These are phyloP conservation scores for Leccinum uliginosum DNA, from an alignment of 768 basidiomycete species.

Conservation along the genomic window DNA sequence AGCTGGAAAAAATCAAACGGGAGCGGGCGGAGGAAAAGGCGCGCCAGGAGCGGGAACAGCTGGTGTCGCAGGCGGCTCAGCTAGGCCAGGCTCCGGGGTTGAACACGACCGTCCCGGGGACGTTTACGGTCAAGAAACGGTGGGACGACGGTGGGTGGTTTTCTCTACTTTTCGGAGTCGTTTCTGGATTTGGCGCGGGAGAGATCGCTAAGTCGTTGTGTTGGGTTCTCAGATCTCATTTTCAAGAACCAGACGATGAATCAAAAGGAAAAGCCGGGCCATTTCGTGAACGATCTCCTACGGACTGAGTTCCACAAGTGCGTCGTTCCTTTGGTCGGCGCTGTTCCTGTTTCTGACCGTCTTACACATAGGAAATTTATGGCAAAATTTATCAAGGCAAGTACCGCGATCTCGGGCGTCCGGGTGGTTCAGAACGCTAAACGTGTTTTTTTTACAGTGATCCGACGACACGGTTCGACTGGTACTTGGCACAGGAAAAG, in stretches of 20 bases:
- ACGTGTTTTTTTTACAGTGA: constrained; percentile 3
- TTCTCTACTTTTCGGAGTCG: not conserved
- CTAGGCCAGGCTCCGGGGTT: constrained; percentile 74
- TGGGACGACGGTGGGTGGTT: constrained; percentile 85
- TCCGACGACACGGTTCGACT: not conserved
- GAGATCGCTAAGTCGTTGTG: not conserved
- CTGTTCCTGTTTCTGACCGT: constrained; percentile 8
- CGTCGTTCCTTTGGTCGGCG: constrained; percentile 28
- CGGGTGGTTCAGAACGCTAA: not conserved
- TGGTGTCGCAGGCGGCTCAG: constrained; percentile 55
- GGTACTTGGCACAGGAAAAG: not conserved
- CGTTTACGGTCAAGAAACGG: constrained; percentile 86
- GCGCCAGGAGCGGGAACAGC: constrained; percentile 72
- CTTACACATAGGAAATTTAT: constrained; percentile 71
- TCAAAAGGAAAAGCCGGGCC: constrained; percentile 56
- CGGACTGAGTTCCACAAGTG: constrained; percentile 93
- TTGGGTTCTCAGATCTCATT: constrained; percentile 65
- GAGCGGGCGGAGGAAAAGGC: constrained; percentile 93
- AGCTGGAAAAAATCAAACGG: constrained; percentile 97
- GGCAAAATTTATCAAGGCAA: constrained; percentile 85
- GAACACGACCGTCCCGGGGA: constrained; percentile 71
- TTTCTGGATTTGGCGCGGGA: not conserved
- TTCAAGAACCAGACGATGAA: constrained; percentile 97
- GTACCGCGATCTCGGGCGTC: not conserved
- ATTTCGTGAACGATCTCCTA: constrained; percentile 94